Base-by-base conservation (phyloP, 1,284 basidiomycete genomes). In the Hortiboletus rubellus region DNA sequence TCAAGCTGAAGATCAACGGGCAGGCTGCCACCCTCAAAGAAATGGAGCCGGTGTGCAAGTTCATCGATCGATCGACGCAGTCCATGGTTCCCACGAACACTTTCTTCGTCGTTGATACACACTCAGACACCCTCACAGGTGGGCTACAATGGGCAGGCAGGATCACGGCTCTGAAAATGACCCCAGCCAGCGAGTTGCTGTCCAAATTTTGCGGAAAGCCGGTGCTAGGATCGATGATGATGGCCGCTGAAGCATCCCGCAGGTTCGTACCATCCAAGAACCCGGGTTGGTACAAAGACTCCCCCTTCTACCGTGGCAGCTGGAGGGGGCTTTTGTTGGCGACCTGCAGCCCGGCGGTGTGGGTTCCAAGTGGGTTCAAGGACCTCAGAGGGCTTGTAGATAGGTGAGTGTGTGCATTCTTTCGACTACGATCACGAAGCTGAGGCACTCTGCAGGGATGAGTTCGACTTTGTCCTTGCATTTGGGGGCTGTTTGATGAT, bases 401-500 rank as follows among this genome's bases (percentile, higher is more conserved):
- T 0, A 1, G 22, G 55, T 54, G 5, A 15, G 50, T 18, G 6
- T 15, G 27, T 12, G 34, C 34, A 6, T 34, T 34, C 14, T 33
- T 33, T 33, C 33, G 27, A 27, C 34, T 34, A 34, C 34, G 12
- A 14, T 14, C 34, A 6, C 12, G 11, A 18, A 15, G 36, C 27
- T 43, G 24, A 14, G 1, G 11, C 3, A 4, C 2, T 7, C 6
- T 7, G 2, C 14, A 59, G 58, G 5, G 41, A 59, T 17, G 2
- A 24, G 1, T 45, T 60, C 14, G 59, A 60, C 33, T 38, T 60
- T 8, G 40, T 60, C 5, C 17, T 60, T 1, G 49, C 38, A 1
- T 57, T 60, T 22, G 36, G 36, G 0, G 53, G 59, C 3, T 46
- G 48, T 2, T 50, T 59, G 1, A 57, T 41, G 3, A 24, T 56